These are phyloP conservation scores for Beauveria caledonica DNA, from an alignment of 2,329 filamentous ascomycete species.

Conservation along the genomic window DNA sequence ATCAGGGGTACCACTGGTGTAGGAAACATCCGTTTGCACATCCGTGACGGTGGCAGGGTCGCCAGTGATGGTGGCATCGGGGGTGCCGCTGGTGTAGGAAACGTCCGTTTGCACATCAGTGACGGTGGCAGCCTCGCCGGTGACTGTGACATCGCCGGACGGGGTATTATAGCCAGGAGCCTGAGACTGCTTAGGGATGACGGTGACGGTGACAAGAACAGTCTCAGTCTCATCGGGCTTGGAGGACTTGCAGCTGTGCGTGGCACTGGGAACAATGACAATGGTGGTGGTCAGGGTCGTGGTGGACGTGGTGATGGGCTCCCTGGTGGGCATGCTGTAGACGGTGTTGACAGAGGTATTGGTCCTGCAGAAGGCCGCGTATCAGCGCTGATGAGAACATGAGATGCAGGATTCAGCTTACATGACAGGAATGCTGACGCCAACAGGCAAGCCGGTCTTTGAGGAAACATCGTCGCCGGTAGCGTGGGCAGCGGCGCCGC, in stretches of 20 bases:
- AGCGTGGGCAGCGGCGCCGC: background rate
- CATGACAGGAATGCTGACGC: conserved; percentile 26
- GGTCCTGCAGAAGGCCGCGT: conserved; percentile 20
- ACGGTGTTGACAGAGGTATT: conserved; percentile 26
- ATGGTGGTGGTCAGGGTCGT: conserved; percentile 15
- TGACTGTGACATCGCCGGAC: conserved; percentile 9
- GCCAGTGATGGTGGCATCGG: conserved; percentile 19
- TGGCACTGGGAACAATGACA: conserved; percentile 9
- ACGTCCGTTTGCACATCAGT: conserved; percentile 2
- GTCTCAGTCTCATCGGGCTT: background rate
- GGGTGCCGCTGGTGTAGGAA: conserved; percentile 7
- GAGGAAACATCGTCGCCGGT: background rate
- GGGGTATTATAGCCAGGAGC: background rate
- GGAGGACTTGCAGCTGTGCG: background rate
- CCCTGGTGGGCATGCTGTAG: conserved; percentile 21
- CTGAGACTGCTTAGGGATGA: background rate
- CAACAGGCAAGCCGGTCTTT: background rate
- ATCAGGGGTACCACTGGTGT: conserved; percentile 24
- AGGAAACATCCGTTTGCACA: conserved; percentile 17
- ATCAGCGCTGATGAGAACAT: background rate
- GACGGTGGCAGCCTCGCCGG: conserved; percentile 1
- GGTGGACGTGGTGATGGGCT: conserved; percentile 15
- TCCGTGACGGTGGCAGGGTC: conserved; percentile 20
- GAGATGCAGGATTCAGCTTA: conserved; percentile 18
- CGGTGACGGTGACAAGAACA: conserved; percentile 19